Evolutionary conservation across 345 rosid genomes (phyloP).

Genomic region (Linum usitatissimum): DNA sequence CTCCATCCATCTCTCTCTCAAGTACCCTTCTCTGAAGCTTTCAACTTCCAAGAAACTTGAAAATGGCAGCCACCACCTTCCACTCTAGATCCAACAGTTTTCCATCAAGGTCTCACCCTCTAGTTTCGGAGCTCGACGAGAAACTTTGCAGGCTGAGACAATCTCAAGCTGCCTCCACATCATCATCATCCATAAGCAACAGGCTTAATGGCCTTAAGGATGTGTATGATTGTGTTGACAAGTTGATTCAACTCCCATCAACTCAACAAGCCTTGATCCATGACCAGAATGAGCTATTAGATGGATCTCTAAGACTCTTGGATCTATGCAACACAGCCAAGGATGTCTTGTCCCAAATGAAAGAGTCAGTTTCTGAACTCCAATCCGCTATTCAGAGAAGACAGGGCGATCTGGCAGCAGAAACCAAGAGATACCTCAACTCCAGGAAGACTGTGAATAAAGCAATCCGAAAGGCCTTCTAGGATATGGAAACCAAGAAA

Average conservation of each 20-base stretch:
- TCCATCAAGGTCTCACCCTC: constrained; percentile 26
- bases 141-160: constrained; percentile 21
- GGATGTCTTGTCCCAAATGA: constrained; percentile 18
- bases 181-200: constrained; percentile 9
- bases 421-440: constrained; percentile 31
- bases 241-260: constrained; percentile 15
- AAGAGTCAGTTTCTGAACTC: constrained; percentile 17
- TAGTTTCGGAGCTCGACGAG: constrained; percentile 21
- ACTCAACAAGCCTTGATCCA: constrained; percentile 15
- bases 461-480: constrained; percentile 28
- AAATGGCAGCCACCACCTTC: constrained; percentile 14
- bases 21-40: neutral
- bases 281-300: constrained; percentile 16
- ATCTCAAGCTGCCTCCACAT: constrained; percentile 13
- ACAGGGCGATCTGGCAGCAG: constrained; percentile 5
- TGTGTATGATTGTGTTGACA: constrained; percentile 20
- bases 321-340: constrained; percentile 15
- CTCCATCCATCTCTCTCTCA: neutral
- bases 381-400: constrained; percentile 19
- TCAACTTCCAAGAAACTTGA: neutral
- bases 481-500: constrained; percentile 16
- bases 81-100: constrained; percentile 29
- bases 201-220: constrained; percentile 13
- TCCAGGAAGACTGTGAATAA: constrained; percentile 34
- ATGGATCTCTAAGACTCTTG: constrained; percentile 20